These are phyloP conservation scores for Aspergillus thermomutatus DNA, from an alignment of 2,329 filamentous ascomycete species.

Conservation along the genomic window DNA sequence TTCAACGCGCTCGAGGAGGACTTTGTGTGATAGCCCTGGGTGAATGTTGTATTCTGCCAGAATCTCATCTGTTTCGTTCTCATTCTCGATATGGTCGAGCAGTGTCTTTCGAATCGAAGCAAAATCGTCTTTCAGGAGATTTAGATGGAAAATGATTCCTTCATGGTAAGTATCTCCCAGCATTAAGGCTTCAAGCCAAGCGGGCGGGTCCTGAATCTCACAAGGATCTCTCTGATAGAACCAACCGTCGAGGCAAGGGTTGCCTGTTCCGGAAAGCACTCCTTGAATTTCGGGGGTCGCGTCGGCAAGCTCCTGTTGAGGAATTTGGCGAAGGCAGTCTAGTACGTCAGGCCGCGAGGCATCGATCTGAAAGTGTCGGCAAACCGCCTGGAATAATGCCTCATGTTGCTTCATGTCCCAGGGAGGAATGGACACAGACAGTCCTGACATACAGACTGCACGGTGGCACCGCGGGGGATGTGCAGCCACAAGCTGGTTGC, in stretches of 20 bases:
- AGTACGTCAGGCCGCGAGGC: slow-evolving; percentile 8
- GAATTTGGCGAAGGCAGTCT: slow-evolving; percentile 17
- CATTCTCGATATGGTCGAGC: slow-evolving; percentile 8
- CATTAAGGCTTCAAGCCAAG: slow-evolving; percentile 22
- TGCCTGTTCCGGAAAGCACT: slow-evolving; percentile 20
- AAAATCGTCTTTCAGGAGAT: slow-evolving; percentile 17
- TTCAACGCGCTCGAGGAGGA: slow-evolving; percentile 16
- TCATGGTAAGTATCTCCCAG: slow-evolving; percentile 26
- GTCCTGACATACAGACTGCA: slow-evolving; percentile 24
- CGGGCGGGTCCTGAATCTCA: slow-evolving; percentile 14
- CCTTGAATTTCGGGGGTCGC: slow-evolving; percentile 21
- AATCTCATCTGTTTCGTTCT: slow-evolving; percentile 12
- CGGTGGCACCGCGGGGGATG: slow-evolving; percentile 19
- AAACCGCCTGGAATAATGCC: slow-evolving; percentile 15
- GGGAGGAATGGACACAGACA: slow-evolving; percentile 18
- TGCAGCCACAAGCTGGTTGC: slow-evolving; percentile 20
- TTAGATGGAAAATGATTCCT: slow-evolving; percentile 25
- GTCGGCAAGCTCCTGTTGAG: slow-evolving; percentile 22
- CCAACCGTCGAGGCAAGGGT: slow-evolving; percentile 25
- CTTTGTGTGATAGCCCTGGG: slow-evolving; percentile 3
- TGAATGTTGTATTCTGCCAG: slow-evolving; percentile 18
- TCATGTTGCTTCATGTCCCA: slow-evolving; percentile 24
- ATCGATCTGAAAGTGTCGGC: slow-evolving; percentile 20
- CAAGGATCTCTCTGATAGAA: slow-evolving; percentile 18
- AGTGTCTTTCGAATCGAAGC: slow-evolving; percentile 11